Evolutionary conservation across 257 asterid species (phyloP).

Genomic region (Lycium barbarum): DNA sequence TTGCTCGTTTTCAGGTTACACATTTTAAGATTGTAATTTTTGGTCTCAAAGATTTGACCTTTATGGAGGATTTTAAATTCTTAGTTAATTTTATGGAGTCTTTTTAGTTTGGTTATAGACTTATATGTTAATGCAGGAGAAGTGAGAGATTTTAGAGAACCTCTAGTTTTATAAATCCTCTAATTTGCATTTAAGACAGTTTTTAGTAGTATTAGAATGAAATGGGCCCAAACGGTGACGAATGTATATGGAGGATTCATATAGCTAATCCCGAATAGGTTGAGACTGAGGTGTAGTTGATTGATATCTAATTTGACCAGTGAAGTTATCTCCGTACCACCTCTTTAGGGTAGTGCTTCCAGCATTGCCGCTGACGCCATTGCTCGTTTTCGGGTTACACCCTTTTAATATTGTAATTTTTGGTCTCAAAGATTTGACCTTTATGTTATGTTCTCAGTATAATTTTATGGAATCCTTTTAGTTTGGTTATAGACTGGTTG

Average conservation of each 20-base stretch:
- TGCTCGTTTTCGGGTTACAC: slow-evolving; percentile 82
- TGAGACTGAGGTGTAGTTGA: not conserved
- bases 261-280: not conserved
- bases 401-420: not conserved
- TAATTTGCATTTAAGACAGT: not conserved
- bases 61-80: not conserved
- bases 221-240: not conserved
- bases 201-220: not conserved
- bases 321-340: slow-evolving; percentile 38
- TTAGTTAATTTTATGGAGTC: not conserved
- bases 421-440: not conserved
- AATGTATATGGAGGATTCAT: slow-evolving; percentile 32
- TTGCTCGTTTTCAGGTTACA: slow-evolving; percentile 87
- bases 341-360: slow-evolving; percentile 96
- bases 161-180: not conserved
- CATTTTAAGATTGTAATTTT: slow-evolving; percentile 29
- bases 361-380: slow-evolving; percentile 86
- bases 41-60: not conserved
- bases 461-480: not conserved
- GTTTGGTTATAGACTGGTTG: not conserved
- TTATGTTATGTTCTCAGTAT: too few species aligned
- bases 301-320: not conserved
- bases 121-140: not conserved
- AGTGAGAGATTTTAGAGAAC: not conserved
- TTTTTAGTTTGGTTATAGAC: not conserved